Conservation (phyloP, 73 alveolate genomes). For the Paramecium octaurelia region DNA sequence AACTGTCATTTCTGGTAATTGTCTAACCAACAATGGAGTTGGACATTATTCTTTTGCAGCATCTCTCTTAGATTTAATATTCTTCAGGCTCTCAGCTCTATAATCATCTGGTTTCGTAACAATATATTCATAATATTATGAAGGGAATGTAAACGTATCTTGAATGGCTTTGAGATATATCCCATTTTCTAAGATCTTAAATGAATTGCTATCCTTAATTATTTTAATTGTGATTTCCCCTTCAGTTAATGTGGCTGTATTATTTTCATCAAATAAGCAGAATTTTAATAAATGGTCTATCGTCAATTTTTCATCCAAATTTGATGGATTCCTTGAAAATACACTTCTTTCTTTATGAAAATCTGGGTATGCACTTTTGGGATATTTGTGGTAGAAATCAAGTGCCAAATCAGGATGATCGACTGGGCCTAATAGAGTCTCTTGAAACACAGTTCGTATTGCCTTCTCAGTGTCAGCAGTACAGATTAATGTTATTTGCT, state of each 20-base stretch:
- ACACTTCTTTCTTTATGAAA: slow-evolving; percentile 60
- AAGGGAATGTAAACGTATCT: slow-evolving; percentile 14
- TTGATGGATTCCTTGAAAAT: slow-evolving; percentile 43
- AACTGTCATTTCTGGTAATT: not conserved
- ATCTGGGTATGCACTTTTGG: slow-evolving; percentile 57
- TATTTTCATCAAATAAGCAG: slow-evolving; percentile 41
- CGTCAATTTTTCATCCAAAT: slow-evolving; percentile 35
- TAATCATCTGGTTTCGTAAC: slow-evolving; percentile 50
- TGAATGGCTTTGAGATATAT: not conserved
- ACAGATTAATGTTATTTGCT: slow-evolving; percentile 39
- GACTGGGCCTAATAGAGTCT: slow-evolving; percentile 57
- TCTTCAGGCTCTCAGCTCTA: slow-evolving; percentile 36
- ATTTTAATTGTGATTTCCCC: not conserved
- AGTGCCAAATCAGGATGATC: slow-evolving; percentile 38
- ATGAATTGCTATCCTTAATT: slow-evolving; percentile 3
- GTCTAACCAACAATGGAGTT: not conserved
- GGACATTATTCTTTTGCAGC: slow-evolving; percentile 25
- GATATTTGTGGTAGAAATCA: slow-evolving; percentile 49
- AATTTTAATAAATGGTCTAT: slow-evolving; percentile 47
- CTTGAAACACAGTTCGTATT: slow-evolving; percentile 45
- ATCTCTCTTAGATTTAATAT: slow-evolving; percentile 11
- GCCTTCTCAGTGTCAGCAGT: slow-evolving; percentile 44
- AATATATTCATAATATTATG: slow-evolving; percentile 43
- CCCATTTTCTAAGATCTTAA: slow-evolving; percentile 56
- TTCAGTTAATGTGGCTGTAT: not conserved